Evolutionary conservation across 257 asterid genomes (phyloP), one percentile per base, ranked within the genome.

Genomic region (Paulownia fortunei): DNA sequence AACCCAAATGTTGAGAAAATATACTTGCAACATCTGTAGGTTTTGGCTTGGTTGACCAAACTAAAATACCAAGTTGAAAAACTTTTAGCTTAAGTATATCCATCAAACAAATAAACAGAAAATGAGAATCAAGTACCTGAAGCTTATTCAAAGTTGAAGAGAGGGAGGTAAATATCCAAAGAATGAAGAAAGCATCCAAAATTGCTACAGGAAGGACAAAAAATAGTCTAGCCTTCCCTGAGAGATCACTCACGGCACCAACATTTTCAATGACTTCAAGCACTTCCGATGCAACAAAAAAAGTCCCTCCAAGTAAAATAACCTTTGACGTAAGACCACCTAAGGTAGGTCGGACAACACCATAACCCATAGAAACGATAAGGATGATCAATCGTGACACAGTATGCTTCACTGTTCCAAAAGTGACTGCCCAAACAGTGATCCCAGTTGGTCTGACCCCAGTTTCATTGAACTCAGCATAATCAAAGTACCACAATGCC

Each of bases 241-340:
- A 91, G 79, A 88, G 88, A 82, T 96, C 99, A 82, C 97, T 93
- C 78, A 89, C 85, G 27, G 98, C 87, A 10, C 98, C 98, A 30
- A 96, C 97, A 81, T 94, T 93, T 83, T 96, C 99, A 41, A 89
- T 86, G 69, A 96, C 76, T 76, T 92, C 98, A 76, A 93, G 97
- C 74, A 92, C 91, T 87, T 94, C 97, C 0, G 97, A 88, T 15
- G 97, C 97, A 76, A 88, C 74, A 78, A 96, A 92, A 86, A 93
- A 93, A 18, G 97, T 93, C 71, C 90, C 97, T 41, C 99, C 98
- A 74, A 96, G 97, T 85, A 89, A 78, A 77, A 94, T 84, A 78
- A 96, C 98, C 86, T 91, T 93, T 41, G 93, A 92, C n/a, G 96
- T 90, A 58, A 96, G 93, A 78, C 99, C 98, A 78, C 99, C 97